Evolutionary conservation across 1,284 basidiomycete species (phyloP).

Genomic region (Tilletia horrida): DNA sequence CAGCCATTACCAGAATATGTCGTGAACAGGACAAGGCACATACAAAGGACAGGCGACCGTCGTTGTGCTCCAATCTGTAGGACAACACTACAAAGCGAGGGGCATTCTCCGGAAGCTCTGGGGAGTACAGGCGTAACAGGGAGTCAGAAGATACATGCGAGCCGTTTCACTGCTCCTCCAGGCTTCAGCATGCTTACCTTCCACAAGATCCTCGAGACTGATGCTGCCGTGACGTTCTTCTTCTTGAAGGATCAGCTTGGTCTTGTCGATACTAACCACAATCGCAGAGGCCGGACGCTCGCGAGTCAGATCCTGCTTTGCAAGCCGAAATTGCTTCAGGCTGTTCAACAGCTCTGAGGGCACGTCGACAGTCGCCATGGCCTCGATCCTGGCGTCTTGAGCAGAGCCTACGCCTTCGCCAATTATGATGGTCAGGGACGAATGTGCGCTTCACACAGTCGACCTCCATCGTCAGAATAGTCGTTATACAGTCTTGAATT

Average conservation of each 20-base stretch:
- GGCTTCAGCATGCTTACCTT: constrained; percentile 28
- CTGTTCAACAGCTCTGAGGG: constrained; percentile 28
- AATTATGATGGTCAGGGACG: too few relatives aligned
- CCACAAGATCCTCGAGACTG: constrained; percentile 40
- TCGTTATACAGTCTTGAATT: too few relatives aligned
- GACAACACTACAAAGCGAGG: constrained; percentile 82
- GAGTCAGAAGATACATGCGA: too few relatives aligned
- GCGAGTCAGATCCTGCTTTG: constrained; percentile 24
- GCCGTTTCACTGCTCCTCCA: too few relatives aligned
- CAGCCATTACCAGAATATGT: neutral
- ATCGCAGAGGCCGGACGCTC: constrained; percentile 29
- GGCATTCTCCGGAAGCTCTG: constrained; percentile 84
- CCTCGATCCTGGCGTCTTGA: constrained; percentile 10
- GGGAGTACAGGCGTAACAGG: neutral
- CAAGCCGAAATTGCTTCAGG: constrained; percentile 41
- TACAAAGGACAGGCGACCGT: constrained; percentile 75
- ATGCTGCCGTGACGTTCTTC: constrained; percentile 43
- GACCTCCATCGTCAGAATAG: too few relatives aligned
- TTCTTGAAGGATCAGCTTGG: constrained; percentile 35
- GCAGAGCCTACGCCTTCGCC: too few relatives aligned
- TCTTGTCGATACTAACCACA: constrained; percentile 49
- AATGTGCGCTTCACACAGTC: too few relatives aligned
- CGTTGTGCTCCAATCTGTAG: constrained; percentile 74
- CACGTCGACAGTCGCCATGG: constrained; percentile 45
- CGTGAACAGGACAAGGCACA: constrained; percentile 20